These are phyloP conservation scores for Talaromyces sp. DNA, from an alignment of 2,329 filamentous ascomycete species.

Conservation along the genomic window DNA sequence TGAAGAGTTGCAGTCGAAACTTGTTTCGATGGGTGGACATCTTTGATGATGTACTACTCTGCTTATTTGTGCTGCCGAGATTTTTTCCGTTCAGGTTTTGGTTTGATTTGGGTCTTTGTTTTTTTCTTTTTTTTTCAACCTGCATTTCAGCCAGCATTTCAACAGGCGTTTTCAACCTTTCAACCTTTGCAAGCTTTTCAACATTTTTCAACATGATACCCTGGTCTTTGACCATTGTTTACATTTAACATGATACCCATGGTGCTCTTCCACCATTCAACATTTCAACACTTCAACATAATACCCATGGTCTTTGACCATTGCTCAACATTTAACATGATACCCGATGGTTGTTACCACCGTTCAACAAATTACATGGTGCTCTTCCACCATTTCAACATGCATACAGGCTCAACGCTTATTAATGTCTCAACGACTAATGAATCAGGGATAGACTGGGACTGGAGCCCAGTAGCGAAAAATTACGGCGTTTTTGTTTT, in stretches of 20 bases:
- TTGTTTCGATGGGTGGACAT: slow-evolving; percentile 13
- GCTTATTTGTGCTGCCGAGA: slow-evolving; percentile 2
- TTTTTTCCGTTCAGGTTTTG: slow-evolving; percentile 1
- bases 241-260: slow-evolving; percentile 8
- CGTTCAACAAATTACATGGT: background rate
- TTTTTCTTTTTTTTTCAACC: slow-evolving; percentile 13
- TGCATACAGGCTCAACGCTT: slow-evolving; percentile 15
- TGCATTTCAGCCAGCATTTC: slow-evolving; percentile 14
- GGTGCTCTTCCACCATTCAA: slow-evolving; percentile 7
- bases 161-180: slow-evolving; percentile 14
- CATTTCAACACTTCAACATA: slow-evolving; percentile 5
- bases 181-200: background rate
- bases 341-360: slow-evolving; percentile 1
- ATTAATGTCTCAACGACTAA: slow-evolving; percentile 16
- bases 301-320: slow-evolving; percentile 7
- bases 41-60: slow-evolving; percentile 1
- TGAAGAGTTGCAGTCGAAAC: slow-evolving; percentile 18
- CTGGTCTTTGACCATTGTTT: slow-evolving; percentile 9
- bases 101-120: background rate
- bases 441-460: slow-evolving; percentile 9
- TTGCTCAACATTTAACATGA: slow-evolving; percentile 3
- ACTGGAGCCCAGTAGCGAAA: slow-evolving; percentile 5
- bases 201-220: slow-evolving; percentile 14
- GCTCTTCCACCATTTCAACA: slow-evolving; percentile 10
- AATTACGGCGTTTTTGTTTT: background rate